Percentiles rank a stretch among this genome's conserved stretches.
These are phyloP conservation scores for Ogataea allantospora DNA, from an alignment of 805 yeast genomes.

Conservation along the genomic window DNA sequence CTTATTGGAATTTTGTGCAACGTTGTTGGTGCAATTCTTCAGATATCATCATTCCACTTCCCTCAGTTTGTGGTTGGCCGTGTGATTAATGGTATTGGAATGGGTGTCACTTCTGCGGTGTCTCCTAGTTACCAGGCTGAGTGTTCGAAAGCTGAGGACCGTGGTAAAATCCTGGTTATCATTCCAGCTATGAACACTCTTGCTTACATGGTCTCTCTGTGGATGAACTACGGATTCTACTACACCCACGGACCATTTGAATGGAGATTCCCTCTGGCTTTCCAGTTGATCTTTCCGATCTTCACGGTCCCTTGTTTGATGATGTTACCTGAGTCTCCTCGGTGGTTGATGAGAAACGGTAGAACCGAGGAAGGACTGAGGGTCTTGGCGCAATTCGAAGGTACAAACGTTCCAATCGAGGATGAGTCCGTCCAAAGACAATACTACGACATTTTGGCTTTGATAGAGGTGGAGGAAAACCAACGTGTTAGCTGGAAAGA, in stretches of 20 bases:
- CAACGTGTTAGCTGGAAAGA: conserved; percentile 41
- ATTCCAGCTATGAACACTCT: conserved; percentile 2
- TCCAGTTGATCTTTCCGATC: conserved; percentile 29
- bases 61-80: conserved; percentile 46
- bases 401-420: conserved; percentile 14
- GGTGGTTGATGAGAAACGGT: conserved; percentile 42
- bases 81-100: conserved; percentile 45
- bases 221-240: conserved; percentile 38
- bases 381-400: conserved; percentile 42
- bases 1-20: conserved; percentile 35
- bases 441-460: conserved; percentile 12
- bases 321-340: conserved; percentile 42
- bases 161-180: conserved; percentile 37
- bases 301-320: conserved; percentile 17
- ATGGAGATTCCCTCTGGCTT: conserved; percentile 39
- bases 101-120: conserved; percentile 44
- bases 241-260: conserved; percentile 26
- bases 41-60: conserved; percentile 34
- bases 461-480: conserved; percentile 36
- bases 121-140: conserved; percentile 49
- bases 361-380: conserved; percentile 42
- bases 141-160: conserved; percentile 37
- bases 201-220: conserved; percentile 29
- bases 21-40: conserved; percentile 35
- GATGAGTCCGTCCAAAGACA: conserved; percentile 25